Conservation (phyloP, 139 green algal genomes). For the Chlamydomonas sphaeroides region DNA sequence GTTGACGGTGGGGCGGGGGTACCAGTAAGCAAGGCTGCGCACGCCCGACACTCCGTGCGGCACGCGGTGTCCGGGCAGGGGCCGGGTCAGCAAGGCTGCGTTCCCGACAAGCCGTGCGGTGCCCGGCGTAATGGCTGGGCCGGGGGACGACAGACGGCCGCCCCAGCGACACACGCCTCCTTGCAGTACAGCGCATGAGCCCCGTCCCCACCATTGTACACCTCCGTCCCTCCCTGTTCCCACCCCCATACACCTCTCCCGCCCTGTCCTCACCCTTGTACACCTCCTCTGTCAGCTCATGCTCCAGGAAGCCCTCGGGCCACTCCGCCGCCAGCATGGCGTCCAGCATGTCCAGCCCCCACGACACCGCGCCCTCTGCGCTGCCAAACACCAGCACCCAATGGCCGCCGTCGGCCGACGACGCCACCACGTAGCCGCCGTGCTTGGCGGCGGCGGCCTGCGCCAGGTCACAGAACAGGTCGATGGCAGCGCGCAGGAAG, state of each 20-base stretch:
- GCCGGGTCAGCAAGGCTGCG: too few species aligned
- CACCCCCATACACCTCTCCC: too few species aligned
- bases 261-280: conserved; percentile 7
- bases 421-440: not conserved
- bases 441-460: not conserved
- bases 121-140: too few species aligned
- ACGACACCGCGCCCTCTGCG: conserved; percentile 14
- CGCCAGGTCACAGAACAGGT: not conserved
- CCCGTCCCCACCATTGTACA: too few species aligned
- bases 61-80: too few species aligned
- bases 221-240: too few species aligned
- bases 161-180: too few species aligned
- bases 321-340: conserved; percentile 21
- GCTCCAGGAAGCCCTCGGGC: conserved; percentile 26
- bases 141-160: too few species aligned
- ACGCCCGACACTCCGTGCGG: not conserved
- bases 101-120: too few species aligned
- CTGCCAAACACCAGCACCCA: conserved; percentile 20
- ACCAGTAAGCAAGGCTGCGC: not conserved
- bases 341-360: conserved; percentile 31
- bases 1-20: not conserved
- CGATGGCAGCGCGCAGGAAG: not conserved
- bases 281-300: conserved; percentile 34
- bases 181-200: too few species aligned
- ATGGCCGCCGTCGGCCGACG: not conserved